Percentiles rank a stretch among this genome's conserved stretches.
Conservation (phyloP, 2,329 filamentous ascomycete genomes). For the Pseudocercospora vitis region DNA sequence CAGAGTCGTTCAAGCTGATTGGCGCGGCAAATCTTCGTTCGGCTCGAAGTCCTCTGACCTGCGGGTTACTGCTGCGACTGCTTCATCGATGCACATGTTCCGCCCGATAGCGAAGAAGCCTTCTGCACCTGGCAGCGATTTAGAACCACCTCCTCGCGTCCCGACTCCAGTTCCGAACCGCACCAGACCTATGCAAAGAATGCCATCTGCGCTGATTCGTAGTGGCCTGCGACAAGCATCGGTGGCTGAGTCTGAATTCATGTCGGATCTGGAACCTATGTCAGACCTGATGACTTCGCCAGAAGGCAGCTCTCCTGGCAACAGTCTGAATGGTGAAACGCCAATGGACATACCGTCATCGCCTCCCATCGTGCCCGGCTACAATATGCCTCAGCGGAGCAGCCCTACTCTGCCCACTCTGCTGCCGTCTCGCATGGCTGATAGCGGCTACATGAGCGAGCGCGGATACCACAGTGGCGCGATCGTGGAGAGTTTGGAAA, state of each 20-base stretch:
- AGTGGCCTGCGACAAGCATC: conserved; percentile 36
- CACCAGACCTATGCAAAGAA: conserved; percentile 39
- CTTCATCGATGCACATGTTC: conserved; percentile 81
- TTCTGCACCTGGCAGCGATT: conserved; percentile 52
- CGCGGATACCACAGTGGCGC: conserved; percentile 54
- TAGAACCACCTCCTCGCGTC: conserved; percentile 72
- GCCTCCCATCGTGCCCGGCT: conserved; percentile 71
- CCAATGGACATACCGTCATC: conserved; percentile 85
- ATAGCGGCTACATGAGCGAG: conserved; percentile 76
- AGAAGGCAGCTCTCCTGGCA: conserved; percentile 52
- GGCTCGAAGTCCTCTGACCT: conserved; percentile 67
- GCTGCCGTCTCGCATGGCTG: conserved; percentile 44
- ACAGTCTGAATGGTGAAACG: conserved; percentile 53
- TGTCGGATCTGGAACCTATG: conserved; percentile 35
- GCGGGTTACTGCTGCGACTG: conserved; percentile 85
- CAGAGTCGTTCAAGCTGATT: conserved; percentile 71
- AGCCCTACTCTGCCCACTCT: conserved; percentile 68
- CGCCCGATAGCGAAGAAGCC: conserved; percentile 64
- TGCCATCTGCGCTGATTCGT: conserved; percentile 31
- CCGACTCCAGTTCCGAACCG: conserved; percentile 70
- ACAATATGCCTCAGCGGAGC: conserved; percentile 56
- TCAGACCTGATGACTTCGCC: conserved; percentile 49
- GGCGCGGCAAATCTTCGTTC: conserved; percentile 70
- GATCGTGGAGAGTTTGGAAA: conserved; percentile 67
- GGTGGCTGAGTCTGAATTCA: conserved; percentile 33